Percentiles rank a stretch among this genome's conserved stretches.
phyloP scores from a whole-genome alignment of 1,139 yeast species.

The Magnusiomyces tetraspermus region DNA sequence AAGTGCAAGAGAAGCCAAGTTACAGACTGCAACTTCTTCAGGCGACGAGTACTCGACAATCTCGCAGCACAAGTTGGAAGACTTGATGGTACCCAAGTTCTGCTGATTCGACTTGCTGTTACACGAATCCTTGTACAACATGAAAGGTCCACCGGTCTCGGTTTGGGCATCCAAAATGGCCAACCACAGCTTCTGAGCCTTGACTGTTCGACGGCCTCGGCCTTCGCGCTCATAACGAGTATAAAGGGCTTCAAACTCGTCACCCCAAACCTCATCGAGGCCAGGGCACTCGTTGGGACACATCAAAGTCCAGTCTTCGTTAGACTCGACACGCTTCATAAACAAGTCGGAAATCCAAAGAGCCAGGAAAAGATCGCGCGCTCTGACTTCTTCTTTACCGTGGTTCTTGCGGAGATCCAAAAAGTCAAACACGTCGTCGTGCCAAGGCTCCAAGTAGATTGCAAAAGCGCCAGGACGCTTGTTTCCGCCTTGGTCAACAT shows the following conservation, averaged over 20 bases:
- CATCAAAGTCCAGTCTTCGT: slow-evolving; percentile 75
- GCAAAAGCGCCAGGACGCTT: slow-evolving; percentile 94
- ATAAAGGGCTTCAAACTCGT: slow-evolving; percentile 64
- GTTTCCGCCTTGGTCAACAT: slow-evolving; percentile 91
- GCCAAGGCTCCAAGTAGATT: slow-evolving; percentile 86
- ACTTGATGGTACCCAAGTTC: slow-evolving; percentile 78
- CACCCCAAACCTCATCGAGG: slow-evolving; percentile 69
- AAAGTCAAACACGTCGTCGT: slow-evolving; percentile 74
- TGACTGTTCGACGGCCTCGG: slow-evolving; percentile 59
- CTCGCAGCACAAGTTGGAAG: slow-evolving; percentile 84
- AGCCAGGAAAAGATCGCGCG: slow-evolving; percentile 85
- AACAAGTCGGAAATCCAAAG: slow-evolving; percentile 85
- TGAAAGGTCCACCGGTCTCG: slow-evolving; percentile 88
- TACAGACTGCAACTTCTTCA: slow-evolving; percentile 86
- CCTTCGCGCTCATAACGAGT: slow-evolving; percentile 64
- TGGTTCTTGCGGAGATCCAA: slow-evolving; percentile 80
- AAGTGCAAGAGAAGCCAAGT: slow-evolving; percentile 76
- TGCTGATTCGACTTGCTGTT: slow-evolving; percentile 75
- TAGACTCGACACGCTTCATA: slow-evolving; percentile 76
- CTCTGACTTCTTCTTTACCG: slow-evolving; percentile 85
- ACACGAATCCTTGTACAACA: slow-evolving; percentile 84
- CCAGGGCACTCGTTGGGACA: slow-evolving; percentile 89
- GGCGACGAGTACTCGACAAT: slow-evolving; percentile 82
- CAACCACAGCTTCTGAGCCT: slow-evolving; percentile 85
- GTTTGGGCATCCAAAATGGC: slow-evolving; percentile 82